Percentiles rank a stretch among this genome's conserved stretches.
These are phyloP conservation scores for Artemisia annua DNA, from an alignment of 129 eudicot species.

Conservation along the genomic window DNA sequence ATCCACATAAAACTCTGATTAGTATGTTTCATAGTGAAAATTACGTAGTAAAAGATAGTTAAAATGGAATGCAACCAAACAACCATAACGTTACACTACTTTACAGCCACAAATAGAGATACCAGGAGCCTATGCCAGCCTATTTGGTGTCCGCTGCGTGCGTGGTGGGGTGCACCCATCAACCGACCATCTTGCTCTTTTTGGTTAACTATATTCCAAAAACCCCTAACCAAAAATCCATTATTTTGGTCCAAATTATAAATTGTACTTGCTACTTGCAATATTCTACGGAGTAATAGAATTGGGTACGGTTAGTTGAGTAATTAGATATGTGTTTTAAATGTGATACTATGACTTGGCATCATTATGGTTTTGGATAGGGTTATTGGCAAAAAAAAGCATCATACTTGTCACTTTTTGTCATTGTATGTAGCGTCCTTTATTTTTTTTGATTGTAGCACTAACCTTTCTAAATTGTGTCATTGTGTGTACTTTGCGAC, in stretches of 20 bases:
- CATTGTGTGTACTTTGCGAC: no score
- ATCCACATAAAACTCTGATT: no score
- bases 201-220: slow-evolving; percentile 26
- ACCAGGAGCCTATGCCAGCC: not conserved
- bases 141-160: slow-evolving; percentile 7
- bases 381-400: no score
- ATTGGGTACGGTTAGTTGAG: no score
- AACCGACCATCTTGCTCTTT: slow-evolving; percentile 30
- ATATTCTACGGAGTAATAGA: not conserved
- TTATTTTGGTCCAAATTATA: not conserved
- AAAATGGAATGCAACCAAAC: slow-evolving; percentile 6
- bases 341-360: no score
- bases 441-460: no score
- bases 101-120: slow-evolving; percentile 21
- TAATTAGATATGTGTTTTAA: no score
- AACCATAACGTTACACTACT: not conserved
- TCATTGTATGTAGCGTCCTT: no score
- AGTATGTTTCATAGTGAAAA: not conserved
- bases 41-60: no score
- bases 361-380: no score
- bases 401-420: no score
- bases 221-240: not conserved
- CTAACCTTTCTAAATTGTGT: no score
- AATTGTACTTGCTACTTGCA: not conserved
- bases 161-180: slow-evolving; percentile 32